phyloP scores from a whole-genome alignment of 2,329 filamentous ascomycete genomes.

The Endocalyx cinctus region DNA sequence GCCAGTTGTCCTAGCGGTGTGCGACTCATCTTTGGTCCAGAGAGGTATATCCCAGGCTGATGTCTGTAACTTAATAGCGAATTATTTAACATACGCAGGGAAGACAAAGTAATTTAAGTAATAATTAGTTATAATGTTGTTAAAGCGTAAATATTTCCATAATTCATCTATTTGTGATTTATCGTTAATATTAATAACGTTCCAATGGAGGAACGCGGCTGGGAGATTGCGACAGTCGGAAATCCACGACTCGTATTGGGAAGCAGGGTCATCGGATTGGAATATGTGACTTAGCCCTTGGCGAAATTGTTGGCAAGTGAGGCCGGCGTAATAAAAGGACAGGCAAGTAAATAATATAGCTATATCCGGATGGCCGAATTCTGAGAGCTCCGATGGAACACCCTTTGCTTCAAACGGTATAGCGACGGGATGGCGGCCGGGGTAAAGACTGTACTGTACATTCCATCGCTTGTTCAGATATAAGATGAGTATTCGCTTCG shows the following conservation, averaged over 20 bases:
- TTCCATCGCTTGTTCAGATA: constrained; percentile 62
- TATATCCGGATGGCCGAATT: constrained; percentile 65
- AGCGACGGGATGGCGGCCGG: constrained; percentile 51
- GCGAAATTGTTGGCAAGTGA: constrained; percentile 43
- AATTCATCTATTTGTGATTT: constrained; percentile 42
- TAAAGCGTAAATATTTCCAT: constrained; percentile 43
- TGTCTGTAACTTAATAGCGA: constrained; percentile 56
- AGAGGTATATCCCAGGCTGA: constrained; percentile 48
- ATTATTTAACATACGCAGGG: constrained; percentile 59
- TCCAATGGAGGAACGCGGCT: constrained; percentile 43
- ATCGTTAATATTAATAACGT: constrained; percentile 55
- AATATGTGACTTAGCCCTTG: constrained; percentile 45
- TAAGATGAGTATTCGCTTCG: constrained; percentile 38
- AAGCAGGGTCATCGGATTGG: constrained; percentile 49
- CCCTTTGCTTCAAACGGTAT: constrained; percentile 66
- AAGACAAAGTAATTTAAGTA: constrained; percentile 62
- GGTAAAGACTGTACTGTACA: constrained; percentile 59
- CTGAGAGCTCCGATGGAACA: constrained; percentile 53
- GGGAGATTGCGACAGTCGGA: constrained; percentile 34
- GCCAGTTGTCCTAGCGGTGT: background rate
- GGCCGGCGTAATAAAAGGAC: constrained; percentile 60
- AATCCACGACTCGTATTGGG: constrained; percentile 49
- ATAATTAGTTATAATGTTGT: constrained; percentile 49
- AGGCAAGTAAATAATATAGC: constrained; percentile 62
- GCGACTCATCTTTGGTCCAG: background rate